Evolutionary conservation across 306 rosid genomes (phyloP).

Genomic region (Mucuna pruriens): DNA sequence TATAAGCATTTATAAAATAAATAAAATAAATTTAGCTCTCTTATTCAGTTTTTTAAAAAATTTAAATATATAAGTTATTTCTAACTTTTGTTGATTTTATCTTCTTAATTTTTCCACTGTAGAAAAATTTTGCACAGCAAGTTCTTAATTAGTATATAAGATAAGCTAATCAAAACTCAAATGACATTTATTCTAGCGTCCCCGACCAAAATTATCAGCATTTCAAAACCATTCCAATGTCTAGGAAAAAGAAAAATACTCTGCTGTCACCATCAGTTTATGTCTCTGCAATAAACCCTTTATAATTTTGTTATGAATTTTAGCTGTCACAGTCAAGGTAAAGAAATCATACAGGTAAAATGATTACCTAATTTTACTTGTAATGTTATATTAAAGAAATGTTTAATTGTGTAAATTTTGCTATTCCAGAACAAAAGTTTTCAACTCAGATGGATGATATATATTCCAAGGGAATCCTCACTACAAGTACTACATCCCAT

Average conservation of each 20-base stretch:
- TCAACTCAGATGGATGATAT: neutral
- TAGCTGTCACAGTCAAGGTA: neutral
- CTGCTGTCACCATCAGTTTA: conserved; percentile 28
- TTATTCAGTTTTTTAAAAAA: too few relatives aligned
- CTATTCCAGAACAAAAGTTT: neutral
- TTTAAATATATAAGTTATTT: too few relatives aligned
- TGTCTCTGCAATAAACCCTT: neutral
- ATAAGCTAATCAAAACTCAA: neutral
- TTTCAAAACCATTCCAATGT: conserved; percentile 24
- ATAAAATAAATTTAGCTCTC: too few relatives aligned
- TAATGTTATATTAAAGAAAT: neutral
- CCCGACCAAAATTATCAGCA: neutral
- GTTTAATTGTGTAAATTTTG: neutral
- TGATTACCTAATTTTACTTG: neutral
- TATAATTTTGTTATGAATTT: conserved; percentile 8
- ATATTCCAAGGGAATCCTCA: neutral
- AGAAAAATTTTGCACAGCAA: too few relatives aligned
- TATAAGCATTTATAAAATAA: too few relatives aligned
- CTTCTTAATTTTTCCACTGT: too few relatives aligned
- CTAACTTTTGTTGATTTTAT: too few relatives aligned
- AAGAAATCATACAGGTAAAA: neutral
- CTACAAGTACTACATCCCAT: neutral
- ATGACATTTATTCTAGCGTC: neutral
- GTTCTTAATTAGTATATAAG: neutral
- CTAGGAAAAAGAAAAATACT: neutral